Percentiles rank a stretch among this genome's conserved stretches.
phyloP scores from a whole-genome alignment of 2,329 filamentous ascomycete genomes.

The Diaporthe sp. region DNA sequence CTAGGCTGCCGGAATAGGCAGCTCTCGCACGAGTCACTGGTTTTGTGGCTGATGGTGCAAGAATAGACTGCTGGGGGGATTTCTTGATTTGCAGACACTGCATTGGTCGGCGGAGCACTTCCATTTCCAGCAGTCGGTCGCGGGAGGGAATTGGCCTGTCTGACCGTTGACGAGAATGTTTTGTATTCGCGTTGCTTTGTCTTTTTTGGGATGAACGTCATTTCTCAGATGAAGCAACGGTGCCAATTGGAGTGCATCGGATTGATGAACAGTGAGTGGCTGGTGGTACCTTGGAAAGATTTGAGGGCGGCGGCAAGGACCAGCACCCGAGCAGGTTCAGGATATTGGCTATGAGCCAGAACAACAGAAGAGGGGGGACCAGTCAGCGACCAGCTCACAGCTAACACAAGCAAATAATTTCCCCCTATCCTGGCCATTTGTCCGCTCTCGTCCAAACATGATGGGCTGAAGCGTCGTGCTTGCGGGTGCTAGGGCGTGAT shows the following conservation, averaged over 20 bases:
- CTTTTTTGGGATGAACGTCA: neutral
- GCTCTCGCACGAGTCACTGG: conserved; percentile 29
- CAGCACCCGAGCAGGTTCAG: neutral
- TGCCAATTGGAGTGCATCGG: neutral
- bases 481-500: neutral
- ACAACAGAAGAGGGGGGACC: neutral
- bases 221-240: conserved; percentile 1
- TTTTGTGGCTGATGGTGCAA: conserved; percentile 8
- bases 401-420: neutral
- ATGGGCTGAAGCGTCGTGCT: neutral
- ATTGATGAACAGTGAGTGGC: neutral
- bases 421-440: neutral
- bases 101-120: neutral
- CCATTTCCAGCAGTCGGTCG: conserved; percentile 4
- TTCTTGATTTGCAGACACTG: neutral
- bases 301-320: neutral
- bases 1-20: conserved; percentile 23
- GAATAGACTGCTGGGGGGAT: neutral
- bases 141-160: neutral
- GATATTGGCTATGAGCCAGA: neutral
- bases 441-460: neutral
- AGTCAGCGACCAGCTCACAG: neutral
- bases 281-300: neutral
- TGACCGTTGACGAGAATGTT: neutral
- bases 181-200: neutral